phyloP scores from a whole-genome alignment of 1,284 basidiomycete species.

The Pseudomicrostroma phylloplanum region DNA sequence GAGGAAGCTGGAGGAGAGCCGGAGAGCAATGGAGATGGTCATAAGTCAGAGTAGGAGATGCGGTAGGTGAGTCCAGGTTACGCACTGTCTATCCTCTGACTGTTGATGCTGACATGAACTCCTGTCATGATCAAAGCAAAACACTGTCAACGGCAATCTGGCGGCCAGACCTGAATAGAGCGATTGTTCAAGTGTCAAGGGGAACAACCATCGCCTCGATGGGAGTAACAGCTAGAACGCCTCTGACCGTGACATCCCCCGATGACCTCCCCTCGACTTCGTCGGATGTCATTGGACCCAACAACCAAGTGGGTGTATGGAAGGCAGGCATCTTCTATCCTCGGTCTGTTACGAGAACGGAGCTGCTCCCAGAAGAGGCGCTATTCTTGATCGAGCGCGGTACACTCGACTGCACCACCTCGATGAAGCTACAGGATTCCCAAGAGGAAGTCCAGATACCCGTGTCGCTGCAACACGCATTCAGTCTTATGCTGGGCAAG shows the following conservation, averaged over 20 bases:
- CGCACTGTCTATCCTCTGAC: not conserved
- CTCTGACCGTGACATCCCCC: not conserved
- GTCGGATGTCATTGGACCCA: not conserved
- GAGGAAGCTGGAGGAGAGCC: constrained; percentile 72
- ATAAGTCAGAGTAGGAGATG: constrained; percentile 67
- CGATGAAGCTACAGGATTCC: constrained; percentile 61
- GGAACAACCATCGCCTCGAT: constrained; percentile 40
- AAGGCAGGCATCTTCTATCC: constrained; percentile 15
- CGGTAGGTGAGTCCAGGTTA: constrained; percentile 59
- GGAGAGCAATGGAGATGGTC: constrained; percentile 77
- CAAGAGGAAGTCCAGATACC: constrained; percentile 52
- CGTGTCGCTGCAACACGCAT: constrained; percentile 87
- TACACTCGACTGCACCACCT: constrained; percentile 57
- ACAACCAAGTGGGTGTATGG: constrained; percentile 9
- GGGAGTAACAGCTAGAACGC: constrained; percentile 24
- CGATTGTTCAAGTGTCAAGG: constrained; percentile 31
- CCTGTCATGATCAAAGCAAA: constrained; percentile 15
- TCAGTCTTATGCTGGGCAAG: constrained; percentile 70
- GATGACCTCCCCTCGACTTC: not conserved
- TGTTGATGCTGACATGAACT: constrained; percentile 14
- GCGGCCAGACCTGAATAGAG: constrained; percentile 28
- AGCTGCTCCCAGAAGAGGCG: constrained; percentile 86
- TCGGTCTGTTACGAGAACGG: constrained; percentile 47
- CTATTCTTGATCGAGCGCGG: constrained; percentile 87
- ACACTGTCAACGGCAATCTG: constrained; percentile 35